Conservation (phyloP, 1,139 yeast genomes). For the Magnusiomyces paraingens region DNA sequence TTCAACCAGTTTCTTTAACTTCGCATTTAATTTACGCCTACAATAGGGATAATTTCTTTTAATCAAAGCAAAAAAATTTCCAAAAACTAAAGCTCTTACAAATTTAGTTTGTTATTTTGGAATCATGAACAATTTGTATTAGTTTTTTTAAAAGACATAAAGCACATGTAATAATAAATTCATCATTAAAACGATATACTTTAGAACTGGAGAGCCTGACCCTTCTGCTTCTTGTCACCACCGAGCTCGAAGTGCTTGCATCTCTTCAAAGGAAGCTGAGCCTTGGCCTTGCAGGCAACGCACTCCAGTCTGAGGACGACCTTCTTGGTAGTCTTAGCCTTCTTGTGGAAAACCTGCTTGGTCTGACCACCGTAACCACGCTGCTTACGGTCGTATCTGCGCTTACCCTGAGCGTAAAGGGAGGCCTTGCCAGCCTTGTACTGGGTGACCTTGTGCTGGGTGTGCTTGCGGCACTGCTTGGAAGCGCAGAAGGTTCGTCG, state of each 20-base stretch:
- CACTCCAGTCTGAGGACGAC: constrained; percentile 99
- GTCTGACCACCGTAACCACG: constrained; percentile 99
- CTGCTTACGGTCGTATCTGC: constrained; percentile 99
- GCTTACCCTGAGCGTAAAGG: constrained; percentile 99
- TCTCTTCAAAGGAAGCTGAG: constrained; percentile 97
- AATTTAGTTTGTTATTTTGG: too few species aligned
- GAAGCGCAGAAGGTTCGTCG: constrained; percentile 99
- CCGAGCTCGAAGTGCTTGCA: constrained; percentile 99
- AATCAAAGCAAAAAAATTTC: too few species aligned
- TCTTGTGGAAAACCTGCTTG: constrained; percentile 99
- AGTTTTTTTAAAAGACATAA: too few species aligned
- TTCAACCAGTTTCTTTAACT: too few species aligned
- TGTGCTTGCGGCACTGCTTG: constrained; percentile 98
- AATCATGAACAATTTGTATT: too few species aligned
- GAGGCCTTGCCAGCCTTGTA: constrained; percentile 99
- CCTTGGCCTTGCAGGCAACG: constrained; percentile 97
- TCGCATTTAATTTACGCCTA: too few species aligned
- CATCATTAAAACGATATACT: constrained; percentile 11
- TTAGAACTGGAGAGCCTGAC: constrained; percentile 95
- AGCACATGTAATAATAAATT: neutral
- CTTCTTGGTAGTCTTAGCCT: constrained; percentile 99
- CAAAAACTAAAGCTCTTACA: too few species aligned
- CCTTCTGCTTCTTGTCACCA: constrained; percentile 99
- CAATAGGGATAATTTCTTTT: too few species aligned
- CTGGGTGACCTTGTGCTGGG: constrained; percentile 99